These are phyloP conservation scores for Solanum commersonii DNA, from an alignment of 257 asterid genomes.

Conservation along the genomic window DNA sequence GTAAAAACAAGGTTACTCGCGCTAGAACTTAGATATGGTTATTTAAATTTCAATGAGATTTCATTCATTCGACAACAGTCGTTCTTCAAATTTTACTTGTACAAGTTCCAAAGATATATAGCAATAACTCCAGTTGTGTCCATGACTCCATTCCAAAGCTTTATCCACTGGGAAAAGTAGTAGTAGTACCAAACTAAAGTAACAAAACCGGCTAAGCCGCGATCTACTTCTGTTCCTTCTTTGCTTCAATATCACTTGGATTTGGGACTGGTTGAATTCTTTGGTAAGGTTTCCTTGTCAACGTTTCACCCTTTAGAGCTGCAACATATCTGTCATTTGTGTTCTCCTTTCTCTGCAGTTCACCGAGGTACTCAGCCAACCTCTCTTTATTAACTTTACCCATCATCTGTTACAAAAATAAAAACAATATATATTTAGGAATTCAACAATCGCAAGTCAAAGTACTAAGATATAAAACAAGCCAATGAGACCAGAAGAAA, in stretches of 20 bases:
- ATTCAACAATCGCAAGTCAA: neutral
- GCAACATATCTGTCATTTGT: conserved; percentile 91
- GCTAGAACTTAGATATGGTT: neutral
- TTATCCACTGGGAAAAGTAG: neutral
- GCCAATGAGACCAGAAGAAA: neutral
- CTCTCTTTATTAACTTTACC: conserved; percentile 84
- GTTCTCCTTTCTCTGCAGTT: conserved; percentile 78
- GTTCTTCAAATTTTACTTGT: neutral
- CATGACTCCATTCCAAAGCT: neutral
- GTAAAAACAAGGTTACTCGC: neutral
- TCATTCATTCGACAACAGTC: neutral
- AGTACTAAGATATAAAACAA: neutral
- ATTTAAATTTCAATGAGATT: neutral
- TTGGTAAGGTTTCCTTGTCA: conserved; percentile 77
- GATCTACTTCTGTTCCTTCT: conserved; percentile 26
- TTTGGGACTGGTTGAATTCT: conserved; percentile 71
- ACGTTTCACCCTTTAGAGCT: conserved; percentile 84
- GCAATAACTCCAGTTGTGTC: neutral
- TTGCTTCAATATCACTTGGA: conserved; percentile 20
- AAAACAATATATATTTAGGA: neutral
- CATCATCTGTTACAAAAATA: conserved; percentile 55
- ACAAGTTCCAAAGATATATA: too few relatives aligned
- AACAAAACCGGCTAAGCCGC: neutral
- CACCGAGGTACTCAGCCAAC: conserved; percentile 76
- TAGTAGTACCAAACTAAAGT: neutral